Evolutionary conservation across 805 yeast genomes (phyloP), one percentile per base, ranked within the genome.

Genomic region (Hyphopichia homilentoma): DNA sequence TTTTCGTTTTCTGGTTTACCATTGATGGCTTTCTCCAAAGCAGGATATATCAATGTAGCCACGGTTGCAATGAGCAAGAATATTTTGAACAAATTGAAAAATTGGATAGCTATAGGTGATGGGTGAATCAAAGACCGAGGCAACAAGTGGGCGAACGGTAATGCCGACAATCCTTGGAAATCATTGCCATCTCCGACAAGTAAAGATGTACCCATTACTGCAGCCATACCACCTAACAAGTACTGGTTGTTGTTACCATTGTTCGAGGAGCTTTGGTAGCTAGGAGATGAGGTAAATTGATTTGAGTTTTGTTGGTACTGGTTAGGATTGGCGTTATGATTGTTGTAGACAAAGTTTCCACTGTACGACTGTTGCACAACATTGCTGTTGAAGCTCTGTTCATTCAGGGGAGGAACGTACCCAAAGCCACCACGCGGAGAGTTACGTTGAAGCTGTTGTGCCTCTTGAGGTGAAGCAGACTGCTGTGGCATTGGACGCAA

Each of bases 211-310:
- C 85, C 85, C 59, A 78, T 68, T 46, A 80, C 67, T 32, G 79
- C 66, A 16, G 83, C 80, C 64, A 79, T 63, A 14, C 84, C 81
- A 11, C 85, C 86, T 39, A 81, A 48, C 27, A 81, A 50, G 17
- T 75, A 47, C 50, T 77, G 79, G 39, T 69, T 72, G 33, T 6
- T 7, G 68, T 12, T 26, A 23, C 21, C 17, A 41, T 22, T 32
- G 30, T 17, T 45, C 33, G 27, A 32, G 40, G 15, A 35, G 41
- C 31, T 16, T n/a, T n/a, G n/a, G n/a, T n/a, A n/a, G n/a, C n/a
- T n/a, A 34, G 28, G 21, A 16, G 25, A 37, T 50, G 33, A 37
- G 50, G 17, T 7, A 14, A 5, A 18, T 15, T 16, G 18, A 12
- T 7, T 9, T 1, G 18, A 12, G 14, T 27, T 27, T 12, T 27